Evolutionary conservation across 75 land plant genomes (phyloP).

Genomic region (Gnetum montanum): DNA sequence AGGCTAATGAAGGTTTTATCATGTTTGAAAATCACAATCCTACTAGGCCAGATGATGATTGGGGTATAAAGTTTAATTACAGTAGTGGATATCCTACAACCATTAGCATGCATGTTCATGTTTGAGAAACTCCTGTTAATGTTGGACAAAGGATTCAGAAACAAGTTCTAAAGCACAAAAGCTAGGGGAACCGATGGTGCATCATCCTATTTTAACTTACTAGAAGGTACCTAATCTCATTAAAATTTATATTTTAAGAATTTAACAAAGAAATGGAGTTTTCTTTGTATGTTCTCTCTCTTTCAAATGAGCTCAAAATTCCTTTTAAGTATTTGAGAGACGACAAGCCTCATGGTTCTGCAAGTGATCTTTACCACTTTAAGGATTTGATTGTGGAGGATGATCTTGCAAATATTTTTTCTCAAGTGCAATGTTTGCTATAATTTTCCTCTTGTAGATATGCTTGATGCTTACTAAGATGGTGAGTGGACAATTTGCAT

Average conservation of each 20-base stretch:
- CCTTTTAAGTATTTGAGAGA: slow-evolving; percentile 94
- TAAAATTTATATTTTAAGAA: slow-evolving; percentile 69
- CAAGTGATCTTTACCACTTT: slow-evolving; percentile 91
- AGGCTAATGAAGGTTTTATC: no score
- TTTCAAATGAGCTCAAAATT: slow-evolving; percentile 71
- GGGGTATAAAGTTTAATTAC: no score
- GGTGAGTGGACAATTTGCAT: no score
- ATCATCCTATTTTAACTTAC: slow-evolving; percentile 92
- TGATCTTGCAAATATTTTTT: slow-evolving; percentile 72
- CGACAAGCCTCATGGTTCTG: slow-evolving; percentile 98
- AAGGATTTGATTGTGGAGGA: slow-evolving; percentile 94
- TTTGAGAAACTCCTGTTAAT: no score
- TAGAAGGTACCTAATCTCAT: slow-evolving; percentile 46
- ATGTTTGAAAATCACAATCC: no score
- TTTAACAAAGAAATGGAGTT: slow-evolving; percentile 73
- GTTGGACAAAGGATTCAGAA: no score
- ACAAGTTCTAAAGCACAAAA: no score
- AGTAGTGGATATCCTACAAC: no score
- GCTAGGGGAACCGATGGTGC: slow-evolving; percentile 96
- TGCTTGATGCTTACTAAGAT: no score
- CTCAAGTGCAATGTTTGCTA: slow-evolving; percentile 95
- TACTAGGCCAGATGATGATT: no score
- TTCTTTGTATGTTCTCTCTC: slow-evolving; percentile 55
- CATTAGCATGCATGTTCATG: no score
- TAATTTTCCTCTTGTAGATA: slow-evolving; percentile 77